Conservation (phyloP, 176 grass and related monocot genomes). For the Hyparrhenia diplandra region DNA sequence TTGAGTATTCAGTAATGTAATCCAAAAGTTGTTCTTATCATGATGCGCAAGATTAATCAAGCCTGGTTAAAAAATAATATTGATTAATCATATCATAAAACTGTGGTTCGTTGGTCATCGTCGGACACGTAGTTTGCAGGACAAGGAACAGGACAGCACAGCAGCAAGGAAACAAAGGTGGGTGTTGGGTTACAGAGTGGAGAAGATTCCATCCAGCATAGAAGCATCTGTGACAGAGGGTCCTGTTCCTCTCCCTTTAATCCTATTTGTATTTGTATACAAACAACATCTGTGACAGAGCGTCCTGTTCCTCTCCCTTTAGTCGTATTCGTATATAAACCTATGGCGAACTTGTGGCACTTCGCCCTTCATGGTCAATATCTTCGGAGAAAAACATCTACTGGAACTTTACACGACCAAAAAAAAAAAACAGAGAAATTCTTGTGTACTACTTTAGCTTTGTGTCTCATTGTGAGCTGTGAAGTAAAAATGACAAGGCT, state of each 20-base stretch:
- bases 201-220: conserved; percentile 33
- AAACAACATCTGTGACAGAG: too few species aligned
- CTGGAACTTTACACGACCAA: background rate
- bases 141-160: background rate
- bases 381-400: background rate
- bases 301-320: too few species aligned
- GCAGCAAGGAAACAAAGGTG: background rate
- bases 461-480: too few species aligned
- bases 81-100: background rate
- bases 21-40: background rate
- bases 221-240: conserved; percentile 7
- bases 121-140: background rate
- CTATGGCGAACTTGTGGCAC: conserved; percentile 11
- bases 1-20: background rate
- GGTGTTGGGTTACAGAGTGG: conserved; percentile 24
- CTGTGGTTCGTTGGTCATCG: background rate
- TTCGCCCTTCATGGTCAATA: background rate
- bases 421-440: background rate
- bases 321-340: background rate
- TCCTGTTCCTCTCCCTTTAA: background rate
- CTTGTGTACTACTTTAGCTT: too few species aligned
- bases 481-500: too few species aligned
- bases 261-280: too few species aligned
- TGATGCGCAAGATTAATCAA: background rate
- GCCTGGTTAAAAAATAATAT: background rate